phyloP scores from a whole-genome alignment of 1,139 yeast species.

The Pichia sp. region DNA sequence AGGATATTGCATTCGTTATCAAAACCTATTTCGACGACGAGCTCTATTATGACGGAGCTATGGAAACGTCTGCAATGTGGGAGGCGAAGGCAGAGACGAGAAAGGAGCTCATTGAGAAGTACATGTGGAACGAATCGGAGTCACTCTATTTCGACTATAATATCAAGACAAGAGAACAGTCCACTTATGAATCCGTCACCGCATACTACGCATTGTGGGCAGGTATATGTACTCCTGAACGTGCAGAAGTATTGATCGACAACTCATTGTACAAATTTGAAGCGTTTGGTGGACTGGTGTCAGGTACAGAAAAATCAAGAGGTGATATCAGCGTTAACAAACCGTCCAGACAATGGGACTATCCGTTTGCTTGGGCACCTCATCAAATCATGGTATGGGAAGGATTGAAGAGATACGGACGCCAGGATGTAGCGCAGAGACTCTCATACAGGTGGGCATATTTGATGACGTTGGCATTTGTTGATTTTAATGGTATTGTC shows the following conservation, averaged over 20 bases:
- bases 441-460: slow-evolving; percentile 82
- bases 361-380: slow-evolving; percentile 98
- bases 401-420: slow-evolving; percentile 74
- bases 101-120: slow-evolving; percentile 51
- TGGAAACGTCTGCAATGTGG: slow-evolving; percentile 56
- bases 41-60: slow-evolving; percentile 34
- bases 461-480: slow-evolving; percentile 88
- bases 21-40: slow-evolving; percentile 48
- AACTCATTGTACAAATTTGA: slow-evolving; percentile 68
- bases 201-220: slow-evolving; percentile 94
- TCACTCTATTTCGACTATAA: slow-evolving; percentile 85
- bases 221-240: slow-evolving; percentile 62
- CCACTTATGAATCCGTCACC: slow-evolving; percentile 80
- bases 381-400: slow-evolving; percentile 95
- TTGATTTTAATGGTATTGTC: slow-evolving; percentile 90
- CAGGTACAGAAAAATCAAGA: slow-evolving; percentile 74
- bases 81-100: slow-evolving; percentile 46
- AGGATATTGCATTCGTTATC: slow-evolving; percentile 68
- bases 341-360: slow-evolving; percentile 97
- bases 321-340: slow-evolving; percentile 64
- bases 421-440: slow-evolving; percentile 54
- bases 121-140: slow-evolving; percentile 77
- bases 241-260: slow-evolving; percentile 58
- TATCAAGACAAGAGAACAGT: slow-evolving; percentile 46
- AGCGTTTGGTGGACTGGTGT: slow-evolving; percentile 80